Evolutionary conservation across 495 filamentous ascomycete genomes (phyloP), one percentile per base, ranked within the genome.

Genomic region (Daldinia grandis): DNA sequence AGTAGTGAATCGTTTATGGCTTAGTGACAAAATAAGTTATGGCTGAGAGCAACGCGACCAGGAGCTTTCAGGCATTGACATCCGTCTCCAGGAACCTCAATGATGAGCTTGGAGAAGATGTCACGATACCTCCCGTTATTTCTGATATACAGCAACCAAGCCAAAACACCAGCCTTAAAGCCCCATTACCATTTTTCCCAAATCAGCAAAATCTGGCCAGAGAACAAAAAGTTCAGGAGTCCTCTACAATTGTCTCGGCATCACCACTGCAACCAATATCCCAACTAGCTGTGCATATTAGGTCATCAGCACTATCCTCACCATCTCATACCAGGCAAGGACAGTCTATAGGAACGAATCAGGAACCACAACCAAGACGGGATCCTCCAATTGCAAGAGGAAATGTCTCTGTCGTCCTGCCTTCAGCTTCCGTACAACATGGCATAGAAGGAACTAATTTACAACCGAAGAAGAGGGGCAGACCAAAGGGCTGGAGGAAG

Each of bases 401-500:
- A 15, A 58, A 40, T 35, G n/a, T 5, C 25, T 30, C 59, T 17
- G 49, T 53, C 17, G 12, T 37, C 37, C 28, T 63, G 5, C 53
- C 51, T 55, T 28, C 51, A 8, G 44, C 44, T 55, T 24, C 57
- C 4, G 19, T 25, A 15, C 12, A 56, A 28, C 24, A 50, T 37
- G 50, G 50, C 2, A 17, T 14, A 44, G 38, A 37, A n/a, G 55
- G 30, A 27, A 4, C 67, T 19, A 69, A 33, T 47, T 25, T 64
- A 17, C 61, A 68, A 31, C 72, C 69, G 12, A 75, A 37, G 37
- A 74, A 72, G 51, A 67, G 75, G 28, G 75, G 76, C 10, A 71
- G 76, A 12, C 76, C 75, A 19, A 78, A 72, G 28, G 72, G 69
- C 14, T 74, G 67, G 72, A 75, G 62, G 72, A 75, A 68, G 47